Percentiles rank a stretch among this genome's conserved stretches.
Evolutionary conservation across 768 basidiomycete genomes (phyloP).

Genomic region (Boletus sensibilis): DNA sequence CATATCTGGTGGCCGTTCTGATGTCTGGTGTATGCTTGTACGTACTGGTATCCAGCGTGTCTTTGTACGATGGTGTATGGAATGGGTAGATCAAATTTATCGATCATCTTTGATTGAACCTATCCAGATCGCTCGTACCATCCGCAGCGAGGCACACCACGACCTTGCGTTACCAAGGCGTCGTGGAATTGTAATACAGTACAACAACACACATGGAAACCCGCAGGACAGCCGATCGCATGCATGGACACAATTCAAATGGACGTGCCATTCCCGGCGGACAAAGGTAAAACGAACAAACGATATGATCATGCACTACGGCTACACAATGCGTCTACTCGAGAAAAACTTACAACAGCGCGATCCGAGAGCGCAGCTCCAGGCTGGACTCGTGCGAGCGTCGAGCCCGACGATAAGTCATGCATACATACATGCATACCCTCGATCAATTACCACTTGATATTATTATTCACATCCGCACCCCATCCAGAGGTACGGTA

Average conservation of each 20-base stretch:
- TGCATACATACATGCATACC: background rate
- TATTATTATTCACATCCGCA: background rate
- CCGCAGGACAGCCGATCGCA: background rate
- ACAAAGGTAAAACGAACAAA: background rate
- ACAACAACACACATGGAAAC: no score
- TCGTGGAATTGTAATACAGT: background rate
- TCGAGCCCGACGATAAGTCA: slow-evolving; percentile 5
- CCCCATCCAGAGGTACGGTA: slow-evolving; percentile 9
- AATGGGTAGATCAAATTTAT: no score
- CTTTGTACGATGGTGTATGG: no score
- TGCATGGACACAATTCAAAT: background rate
- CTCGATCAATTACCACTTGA: background rate
- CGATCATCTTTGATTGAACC: no score
- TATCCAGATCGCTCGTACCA: no score
- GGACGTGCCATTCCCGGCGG: no score
- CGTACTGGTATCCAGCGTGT: no score
- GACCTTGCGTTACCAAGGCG: background rate
- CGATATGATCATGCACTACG: background rate
- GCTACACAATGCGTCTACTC: slow-evolving; percentile 7
- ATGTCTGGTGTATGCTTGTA: no score
- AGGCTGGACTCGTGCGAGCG: slow-evolving; percentile 1
- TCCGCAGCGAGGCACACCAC: no score
- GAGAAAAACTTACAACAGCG: background rate
- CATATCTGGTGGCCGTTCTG: no score
- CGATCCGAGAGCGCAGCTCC: background rate